Percentiles rank a stretch among this genome's conserved stretches.
These are phyloP conservation scores for Zarea fungicola DNA, from an alignment of 2,329 filamentous ascomycete genomes.

Conservation along the genomic window DNA sequence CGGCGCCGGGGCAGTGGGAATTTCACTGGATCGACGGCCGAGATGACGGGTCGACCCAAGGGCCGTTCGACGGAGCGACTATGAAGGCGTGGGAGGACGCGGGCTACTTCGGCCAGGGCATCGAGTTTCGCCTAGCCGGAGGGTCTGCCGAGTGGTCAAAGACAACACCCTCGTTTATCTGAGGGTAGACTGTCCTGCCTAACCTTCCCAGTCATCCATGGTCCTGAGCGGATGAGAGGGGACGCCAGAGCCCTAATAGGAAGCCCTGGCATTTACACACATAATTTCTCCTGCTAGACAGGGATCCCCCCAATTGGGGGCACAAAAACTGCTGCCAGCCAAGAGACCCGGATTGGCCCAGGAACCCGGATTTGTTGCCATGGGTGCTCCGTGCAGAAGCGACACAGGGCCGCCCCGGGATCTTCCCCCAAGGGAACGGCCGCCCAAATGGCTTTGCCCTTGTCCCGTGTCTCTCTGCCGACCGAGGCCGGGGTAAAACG, in stretches of 20 bases:
- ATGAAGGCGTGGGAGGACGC: constrained; percentile 91
- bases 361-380: too few species aligned
- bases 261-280: too few species aligned
- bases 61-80: constrained; percentile 76
- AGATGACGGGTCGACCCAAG: constrained; percentile 73
- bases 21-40: constrained; percentile 88
- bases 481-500: constrained; percentile 4
- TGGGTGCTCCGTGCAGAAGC: too few species aligned
- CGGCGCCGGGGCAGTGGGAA: constrained; percentile 58
- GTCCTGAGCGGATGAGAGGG: too few species aligned
- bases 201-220: too few species aligned
- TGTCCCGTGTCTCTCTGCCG: constrained; percentile 10
- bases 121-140: constrained; percentile 65
- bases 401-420: too few species aligned
- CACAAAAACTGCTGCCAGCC: too few species aligned
- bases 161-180: constrained; percentile 44
- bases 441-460: background rate
- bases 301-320: too few species aligned
- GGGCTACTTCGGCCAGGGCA: constrained; percentile 87
- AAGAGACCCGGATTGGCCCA: too few species aligned
- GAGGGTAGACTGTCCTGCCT: constrained; percentile 21
- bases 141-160: constrained; percentile 50
- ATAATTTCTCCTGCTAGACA: too few species aligned
- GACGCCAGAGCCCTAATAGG: too few species aligned
- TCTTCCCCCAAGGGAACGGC: constrained; percentile 2